These are phyloP conservation scores for Xylaria cubensis DNA, from an alignment of 495 filamentous ascomycete genomes.

Conservation along the genomic window DNA sequence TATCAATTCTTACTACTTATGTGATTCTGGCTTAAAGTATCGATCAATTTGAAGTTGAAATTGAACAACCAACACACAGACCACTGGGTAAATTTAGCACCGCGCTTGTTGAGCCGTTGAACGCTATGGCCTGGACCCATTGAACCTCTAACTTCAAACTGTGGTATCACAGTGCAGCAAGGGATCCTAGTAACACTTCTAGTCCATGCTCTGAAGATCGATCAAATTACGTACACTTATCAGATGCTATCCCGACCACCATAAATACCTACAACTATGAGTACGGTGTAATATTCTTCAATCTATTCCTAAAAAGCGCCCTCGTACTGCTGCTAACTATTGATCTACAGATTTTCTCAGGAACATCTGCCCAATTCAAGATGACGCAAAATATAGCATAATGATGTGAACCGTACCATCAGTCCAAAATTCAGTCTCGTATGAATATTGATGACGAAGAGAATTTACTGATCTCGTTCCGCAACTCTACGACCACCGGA, in stretches of 20 bases:
- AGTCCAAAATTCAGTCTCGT: not conserved
- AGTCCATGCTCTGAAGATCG: not conserved
- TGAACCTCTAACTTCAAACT: slow-evolving; percentile 18
- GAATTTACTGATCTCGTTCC: not conserved
- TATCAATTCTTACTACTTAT: not conserved
- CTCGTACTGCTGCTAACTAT: not conserved
- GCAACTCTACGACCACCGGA: not conserved
- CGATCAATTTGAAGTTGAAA: not conserved
- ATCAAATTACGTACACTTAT: not conserved
- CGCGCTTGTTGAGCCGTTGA: not conserved
- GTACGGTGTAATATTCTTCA: not conserved
- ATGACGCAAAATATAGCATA: not conserved
- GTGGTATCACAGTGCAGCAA: slow-evolving; percentile 10
- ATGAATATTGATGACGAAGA: not conserved
- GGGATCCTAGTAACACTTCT: slow-evolving; percentile 1
- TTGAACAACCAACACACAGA: not conserved
- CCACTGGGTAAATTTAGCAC: no score
- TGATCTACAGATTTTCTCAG: no score
- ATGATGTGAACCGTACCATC: not conserved
- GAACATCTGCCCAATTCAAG: not conserved
- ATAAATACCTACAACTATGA: not conserved
- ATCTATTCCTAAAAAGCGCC: not conserved
- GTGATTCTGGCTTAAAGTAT: not conserved
- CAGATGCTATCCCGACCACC: not conserved
- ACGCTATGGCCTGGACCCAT: not conserved